Conservation (phyloP, 495 filamentous ascomycete genomes). For the Aspergillus leporis region DNA sequence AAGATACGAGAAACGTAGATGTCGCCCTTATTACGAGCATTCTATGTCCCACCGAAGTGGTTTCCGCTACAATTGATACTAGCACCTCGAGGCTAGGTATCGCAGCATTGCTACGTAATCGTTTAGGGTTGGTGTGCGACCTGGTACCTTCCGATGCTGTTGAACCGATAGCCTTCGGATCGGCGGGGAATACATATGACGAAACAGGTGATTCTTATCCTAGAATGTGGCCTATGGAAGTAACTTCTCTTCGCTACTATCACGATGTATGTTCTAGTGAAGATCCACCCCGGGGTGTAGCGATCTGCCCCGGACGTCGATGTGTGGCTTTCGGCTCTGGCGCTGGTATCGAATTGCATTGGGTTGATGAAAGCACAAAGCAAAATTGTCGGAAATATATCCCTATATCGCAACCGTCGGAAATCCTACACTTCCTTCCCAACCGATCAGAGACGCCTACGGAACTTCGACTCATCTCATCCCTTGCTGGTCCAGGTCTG, state of each 20-base stretch:
- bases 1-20: constrained; percentile 23
- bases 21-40: constrained; percentile 53
- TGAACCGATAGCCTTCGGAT: neutral
- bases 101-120: constrained; percentile 61
- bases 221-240: constrained; percentile 29
- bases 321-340: constrained; percentile 73
- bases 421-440: constrained; percentile 67
- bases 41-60: constrained; percentile 58
- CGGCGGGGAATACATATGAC: neutral
- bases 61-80: constrained; percentile 67
- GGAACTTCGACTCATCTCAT: constrained; percentile 66
- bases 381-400: constrained; percentile 63
- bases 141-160: constrained; percentile 26
- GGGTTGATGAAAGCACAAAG: constrained; percentile 63
- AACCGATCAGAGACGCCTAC: constrained; percentile 46
- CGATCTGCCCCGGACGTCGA: constrained; percentile 66
- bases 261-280: constrained; percentile 63
- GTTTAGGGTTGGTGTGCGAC: constrained; percentile 65
- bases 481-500: constrained; percentile 51
- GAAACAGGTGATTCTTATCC: neutral
- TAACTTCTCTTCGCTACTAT: constrained; percentile 41
- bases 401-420: constrained; percentile 64
- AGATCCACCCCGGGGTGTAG: constrained; percentile 65
- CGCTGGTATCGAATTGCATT: constrained; percentile 69
- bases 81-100: constrained; percentile 55